phyloP scores from a whole-genome alignment of 2,329 filamentous ascomycete genomes.

The Ceratocystiopsis minuta region DNA sequence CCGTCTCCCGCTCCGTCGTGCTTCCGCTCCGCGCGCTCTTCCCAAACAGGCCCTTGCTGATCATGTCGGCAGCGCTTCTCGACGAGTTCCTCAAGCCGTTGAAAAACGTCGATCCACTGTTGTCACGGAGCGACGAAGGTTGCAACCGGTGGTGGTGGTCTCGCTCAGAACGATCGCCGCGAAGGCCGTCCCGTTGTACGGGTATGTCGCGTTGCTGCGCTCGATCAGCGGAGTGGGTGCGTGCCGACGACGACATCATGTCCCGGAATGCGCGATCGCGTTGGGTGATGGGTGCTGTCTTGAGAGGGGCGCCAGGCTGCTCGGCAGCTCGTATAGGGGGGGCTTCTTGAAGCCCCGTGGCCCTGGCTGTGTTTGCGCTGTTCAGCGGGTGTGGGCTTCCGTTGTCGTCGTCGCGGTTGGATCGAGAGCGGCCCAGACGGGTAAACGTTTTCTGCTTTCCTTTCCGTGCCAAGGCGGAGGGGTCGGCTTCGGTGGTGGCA shows the following conservation, averaged over 20 bases:
- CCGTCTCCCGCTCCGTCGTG: slow-evolving; percentile 43
- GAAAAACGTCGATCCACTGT: slow-evolving; percentile 46
- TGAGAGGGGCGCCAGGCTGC: slow-evolving; percentile 26
- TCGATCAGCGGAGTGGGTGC: slow-evolving; percentile 61
- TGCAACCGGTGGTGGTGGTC: slow-evolving; percentile 17
- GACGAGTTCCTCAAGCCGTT: slow-evolving; percentile 56
- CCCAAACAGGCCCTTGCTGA: slow-evolving; percentile 68
- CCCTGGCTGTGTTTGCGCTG: neutral
- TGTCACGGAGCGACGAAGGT: slow-evolving; percentile 39
- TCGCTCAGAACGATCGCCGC: slow-evolving; percentile 3
- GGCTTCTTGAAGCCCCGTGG: slow-evolving; percentile 10
- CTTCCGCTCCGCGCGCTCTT: slow-evolving; percentile 59
- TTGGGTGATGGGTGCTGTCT: slow-evolving; percentile 42
- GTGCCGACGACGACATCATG: slow-evolving; percentile 44
- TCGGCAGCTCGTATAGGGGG: slow-evolving; percentile 7
- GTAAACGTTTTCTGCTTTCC: slow-evolving; percentile 37
- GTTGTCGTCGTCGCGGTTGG: slow-evolving; percentile 30
- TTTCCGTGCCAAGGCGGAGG: slow-evolving; percentile 21
- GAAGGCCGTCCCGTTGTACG: slow-evolving; percentile 20
- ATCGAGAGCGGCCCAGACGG: slow-evolving; percentile 32
- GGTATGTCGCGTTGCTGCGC: slow-evolving; percentile 25
- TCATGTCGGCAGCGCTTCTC: slow-evolving; percentile 59
- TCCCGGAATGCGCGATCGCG: slow-evolving; percentile 51
- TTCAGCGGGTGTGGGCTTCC: slow-evolving; percentile 3
- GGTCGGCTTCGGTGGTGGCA: slow-evolving; percentile 10